Evolutionary conservation across 345 rosid genomes (phyloP), one percentile per base, ranked within the genome.

Genomic region (Erucastrum elatum): DNA sequence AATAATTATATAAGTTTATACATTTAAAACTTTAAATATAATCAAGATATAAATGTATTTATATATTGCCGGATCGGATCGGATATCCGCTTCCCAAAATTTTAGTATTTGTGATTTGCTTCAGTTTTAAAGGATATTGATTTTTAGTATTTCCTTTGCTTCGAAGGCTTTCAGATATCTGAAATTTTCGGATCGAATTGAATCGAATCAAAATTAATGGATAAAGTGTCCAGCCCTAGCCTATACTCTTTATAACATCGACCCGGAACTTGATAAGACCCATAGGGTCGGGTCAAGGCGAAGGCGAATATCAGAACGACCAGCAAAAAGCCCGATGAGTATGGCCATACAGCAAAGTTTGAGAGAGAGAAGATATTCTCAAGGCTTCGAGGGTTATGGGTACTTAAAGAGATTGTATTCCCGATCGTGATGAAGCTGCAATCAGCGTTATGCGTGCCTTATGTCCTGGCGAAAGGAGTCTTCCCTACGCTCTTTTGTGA

Each of bases 381-480:
- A 12, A 86, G 97, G 85, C 83, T 95, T 76, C 99, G 88, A 81
- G 92, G 94, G 35, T 84, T 95, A 29, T 93, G 98, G 99, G 96
- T 95, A 53, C 86, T 95, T 65, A 88, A 80, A 39, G 99, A 96
- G 87, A 91, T 93, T 12, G 97, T 96, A 29, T 86, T 86, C 72
- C 99, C 99, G 0, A 91, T 96, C 77, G 84, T 93, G 75, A 91
- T 93, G 98, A 96, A 93, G 85, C 89, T 96, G 72, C 83, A 91
- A 56, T 93, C 99, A 4, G 99, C 99, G 10, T 78, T 95, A 27
- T 95, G 99, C 3, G 92, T 95, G 56, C 98, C 99, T 7, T 95
- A 95, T 17, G 97, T 95, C 9, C 64, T 93, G 39, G 93, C 98
- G 27, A 87, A 96, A 85, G 99, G 98, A 17, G 90, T 95, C 6